Conservation (phyloP, 202 grass and related monocot genomes). For the Cymbopogon flexuosus region DNA sequence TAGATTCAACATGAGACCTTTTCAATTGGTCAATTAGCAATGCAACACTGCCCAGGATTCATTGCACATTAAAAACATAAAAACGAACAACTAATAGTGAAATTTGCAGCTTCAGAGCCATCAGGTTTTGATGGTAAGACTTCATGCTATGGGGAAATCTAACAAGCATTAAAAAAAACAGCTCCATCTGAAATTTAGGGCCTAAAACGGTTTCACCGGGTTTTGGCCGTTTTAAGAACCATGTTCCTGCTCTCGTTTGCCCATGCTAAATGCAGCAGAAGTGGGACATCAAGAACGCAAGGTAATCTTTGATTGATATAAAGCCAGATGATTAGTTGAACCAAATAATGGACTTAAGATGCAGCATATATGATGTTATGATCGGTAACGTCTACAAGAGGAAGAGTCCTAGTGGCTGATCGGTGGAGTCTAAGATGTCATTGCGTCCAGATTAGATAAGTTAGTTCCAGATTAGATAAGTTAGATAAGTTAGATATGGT, state of each 20-base stretch:
- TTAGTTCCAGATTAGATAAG: too few relatives aligned
- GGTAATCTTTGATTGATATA: background rate
- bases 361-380: too few relatives aligned
- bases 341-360: background rate
- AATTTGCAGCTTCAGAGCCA: constrained; percentile 55
- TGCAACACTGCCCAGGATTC: background rate
- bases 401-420: too few relatives aligned
- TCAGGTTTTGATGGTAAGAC: background rate
- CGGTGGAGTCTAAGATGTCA: too few relatives aligned
- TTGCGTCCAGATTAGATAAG: too few relatives aligned
- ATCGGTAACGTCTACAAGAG: too few relatives aligned
- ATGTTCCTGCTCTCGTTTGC: background rate
- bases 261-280: background rate
- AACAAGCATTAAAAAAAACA: background rate
- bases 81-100: background rate
- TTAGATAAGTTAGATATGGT: too few relatives aligned
- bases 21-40: background rate
- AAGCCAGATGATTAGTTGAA: background rate
- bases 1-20: background rate
- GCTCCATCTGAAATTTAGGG: background rate
- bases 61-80: background rate
- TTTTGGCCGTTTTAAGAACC: background rate
- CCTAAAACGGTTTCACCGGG: background rate
- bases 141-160: background rate
- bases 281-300: background rate